A percentile compares a stretch with the other conserved stretches of the same genome.
phyloP scores from a whole-genome alignment of 331 rosid species.

The Acacia pycnantha region DNA sequence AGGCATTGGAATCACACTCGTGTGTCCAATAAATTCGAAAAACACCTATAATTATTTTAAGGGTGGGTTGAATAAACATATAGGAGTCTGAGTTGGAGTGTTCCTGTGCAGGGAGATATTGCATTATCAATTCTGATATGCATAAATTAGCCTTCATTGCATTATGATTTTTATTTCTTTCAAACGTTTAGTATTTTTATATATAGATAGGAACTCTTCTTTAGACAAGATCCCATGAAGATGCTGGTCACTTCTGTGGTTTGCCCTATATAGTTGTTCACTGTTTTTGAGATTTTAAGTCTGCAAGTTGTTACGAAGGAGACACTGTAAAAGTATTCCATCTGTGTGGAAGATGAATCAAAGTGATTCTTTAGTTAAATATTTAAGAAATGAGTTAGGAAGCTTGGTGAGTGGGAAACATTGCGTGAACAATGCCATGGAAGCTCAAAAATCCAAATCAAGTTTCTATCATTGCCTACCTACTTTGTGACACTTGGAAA shows the following conservation, averaged over 20 bases:
- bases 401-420: conserved; percentile 17
- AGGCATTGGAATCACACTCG: not conserved
- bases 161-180: not conserved
- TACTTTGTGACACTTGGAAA: not conserved
- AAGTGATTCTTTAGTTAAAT: conserved; percentile 11
- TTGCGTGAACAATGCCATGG: not conserved
- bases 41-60: not conserved
- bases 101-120: conserved; percentile 15
- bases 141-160: not conserved
- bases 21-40: not conserved
- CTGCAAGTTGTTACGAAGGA: not conserved
- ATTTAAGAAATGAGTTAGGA: conserved; percentile 1
- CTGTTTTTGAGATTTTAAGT: not conserved
- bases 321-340: not conserved
- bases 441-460: conserved; percentile 25
- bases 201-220: not conserved
- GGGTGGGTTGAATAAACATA: not conserved
- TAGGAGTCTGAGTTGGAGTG: not conserved
- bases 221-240: not conserved
- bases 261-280: not conserved
- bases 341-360: not conserved
- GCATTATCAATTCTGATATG: not conserved
- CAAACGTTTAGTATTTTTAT: not conserved
- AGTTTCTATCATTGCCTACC: not conserved
- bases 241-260: not conserved